phyloP scores from a whole-genome alignment of 139 green algal species.

The Chlamydomonas eustigma region DNA sequence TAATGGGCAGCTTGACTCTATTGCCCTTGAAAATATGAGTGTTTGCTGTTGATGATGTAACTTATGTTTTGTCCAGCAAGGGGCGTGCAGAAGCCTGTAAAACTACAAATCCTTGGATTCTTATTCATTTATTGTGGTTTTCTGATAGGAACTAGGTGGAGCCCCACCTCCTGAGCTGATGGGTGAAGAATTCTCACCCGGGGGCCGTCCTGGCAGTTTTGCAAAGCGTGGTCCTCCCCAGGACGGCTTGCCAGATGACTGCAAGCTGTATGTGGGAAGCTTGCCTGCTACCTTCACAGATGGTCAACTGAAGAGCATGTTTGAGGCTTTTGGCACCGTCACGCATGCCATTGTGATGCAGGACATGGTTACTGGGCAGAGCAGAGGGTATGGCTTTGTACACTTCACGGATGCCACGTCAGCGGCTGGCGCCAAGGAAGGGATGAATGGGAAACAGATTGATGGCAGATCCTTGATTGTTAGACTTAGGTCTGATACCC shows the following conservation, averaged over 20 bases:
- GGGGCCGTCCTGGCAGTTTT: not conserved
- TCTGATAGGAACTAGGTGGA: conserved; percentile 42
- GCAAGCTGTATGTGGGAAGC: conserved; percentile 81
- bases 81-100: no score
- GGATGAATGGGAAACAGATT: conserved; percentile 29
- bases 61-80: no score
- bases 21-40: no score
- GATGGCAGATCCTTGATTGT: conserved; percentile 50
- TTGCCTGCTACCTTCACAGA: conserved; percentile 64
- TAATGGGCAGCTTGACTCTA: no score
- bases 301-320: conserved; percentile 53
- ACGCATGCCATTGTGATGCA: conserved; percentile 36
- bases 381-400: conserved; percentile 83
- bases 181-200: conserved; percentile 14
- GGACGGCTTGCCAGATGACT: conserved; percentile 38
- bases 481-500: conserved; percentile 38
- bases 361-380: conserved; percentile 46
- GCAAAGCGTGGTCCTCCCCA: conserved; percentile 1
- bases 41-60: no score
- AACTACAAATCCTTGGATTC: no score
- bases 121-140: no score
- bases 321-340: conserved; percentile 69
- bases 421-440: conserved; percentile 47
- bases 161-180: conserved; percentile 43
- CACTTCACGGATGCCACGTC: conserved; percentile 65